These are phyloP conservation scores for Beauveria asiatica DNA, from an alignment of 2,329 filamentous ascomycete genomes.

Conservation along the genomic window DNA sequence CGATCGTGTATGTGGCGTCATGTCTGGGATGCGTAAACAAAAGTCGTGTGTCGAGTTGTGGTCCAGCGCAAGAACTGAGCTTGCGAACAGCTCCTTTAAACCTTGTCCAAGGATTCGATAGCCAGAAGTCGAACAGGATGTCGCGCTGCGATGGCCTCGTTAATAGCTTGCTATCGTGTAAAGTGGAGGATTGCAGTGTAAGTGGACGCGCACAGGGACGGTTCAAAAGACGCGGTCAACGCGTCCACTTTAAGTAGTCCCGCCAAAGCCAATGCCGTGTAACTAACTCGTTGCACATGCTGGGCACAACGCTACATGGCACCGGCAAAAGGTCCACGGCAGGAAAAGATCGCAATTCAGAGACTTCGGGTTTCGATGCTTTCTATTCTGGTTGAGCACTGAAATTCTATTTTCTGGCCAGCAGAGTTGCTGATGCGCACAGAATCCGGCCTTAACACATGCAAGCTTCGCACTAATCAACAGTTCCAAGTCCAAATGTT, in stretches of 20 bases:
- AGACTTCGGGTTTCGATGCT: background rate
- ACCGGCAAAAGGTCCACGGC: background rate
- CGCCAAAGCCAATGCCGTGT: background rate
- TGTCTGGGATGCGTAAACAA: slow-evolving; percentile 12
- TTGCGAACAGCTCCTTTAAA: too few relatives aligned
- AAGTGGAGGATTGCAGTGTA: background rate
- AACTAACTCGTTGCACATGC: background rate
- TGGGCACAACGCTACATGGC: background rate
- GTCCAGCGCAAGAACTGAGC: background rate
- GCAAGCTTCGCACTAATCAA: background rate
- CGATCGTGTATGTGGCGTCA: slow-evolving; percentile 32
- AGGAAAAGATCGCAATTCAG: background rate
- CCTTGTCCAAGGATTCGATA: background rate
- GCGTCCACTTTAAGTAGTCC: slow-evolving; percentile 9
- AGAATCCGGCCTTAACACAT: background rate
- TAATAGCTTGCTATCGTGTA: background rate
- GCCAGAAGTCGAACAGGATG: background rate
- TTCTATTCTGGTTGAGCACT: background rate
- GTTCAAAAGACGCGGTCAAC: background rate
- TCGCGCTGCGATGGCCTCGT: background rate
- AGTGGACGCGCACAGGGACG: slow-evolving; percentile 2
- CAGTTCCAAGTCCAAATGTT: slow-evolving; percentile 1
- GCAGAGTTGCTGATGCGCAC: background rate
- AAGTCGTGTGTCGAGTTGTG: background rate
- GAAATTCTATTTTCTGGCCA: background rate